Percentiles rank a stretch among this genome's conserved stretches.
Conservation (phyloP, 2,329 filamentous ascomycete species). For the Fusarium sp. region DNA sequence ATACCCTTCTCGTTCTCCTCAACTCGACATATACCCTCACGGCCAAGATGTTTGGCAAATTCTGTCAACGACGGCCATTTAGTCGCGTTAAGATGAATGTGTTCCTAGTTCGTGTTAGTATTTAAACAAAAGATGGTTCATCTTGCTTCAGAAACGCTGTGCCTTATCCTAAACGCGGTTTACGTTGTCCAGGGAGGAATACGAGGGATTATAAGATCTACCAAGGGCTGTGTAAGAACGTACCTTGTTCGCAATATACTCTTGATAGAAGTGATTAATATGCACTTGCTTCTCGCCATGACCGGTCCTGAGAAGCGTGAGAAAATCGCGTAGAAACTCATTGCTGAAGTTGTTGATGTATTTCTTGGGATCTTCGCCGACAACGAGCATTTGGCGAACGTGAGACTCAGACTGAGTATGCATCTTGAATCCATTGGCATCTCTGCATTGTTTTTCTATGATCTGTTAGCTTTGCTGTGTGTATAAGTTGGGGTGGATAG, state of each 20-base stretch:
- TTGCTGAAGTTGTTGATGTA: slow-evolving; percentile 86
- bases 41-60: slow-evolving; percentile 87
- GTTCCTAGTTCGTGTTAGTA: slow-evolving; percentile 61
- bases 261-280: slow-evolving; percentile 95
- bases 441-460: slow-evolving; percentile 68
- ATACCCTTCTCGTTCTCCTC: slow-evolving; percentile 91
- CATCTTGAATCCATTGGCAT: slow-evolving; percentile 93
- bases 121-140: not conserved
- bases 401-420: slow-evolving; percentile 89
- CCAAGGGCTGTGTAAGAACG: not conserved
- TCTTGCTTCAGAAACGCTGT: not conserved
- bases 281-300: slow-evolving; percentile 93
- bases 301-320: slow-evolving; percentile 81
- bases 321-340: slow-evolving; percentile 86
- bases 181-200: too few species aligned
- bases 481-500: not conserved
- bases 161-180: too few species aligned
- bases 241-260: slow-evolving; percentile 85
- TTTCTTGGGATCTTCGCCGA: slow-evolving; percentile 89
- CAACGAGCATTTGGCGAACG: slow-evolving; percentile 87
- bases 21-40: slow-evolving; percentile 89
- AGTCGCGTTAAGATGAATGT: slow-evolving; percentile 95
- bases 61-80: slow-evolving; percentile 91
- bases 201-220: not conserved
- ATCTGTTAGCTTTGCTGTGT: not conserved